Evolutionary conservation across 2,329 filamentous ascomycete genomes (phyloP), one percentile per base, ranked within the genome.

Genomic region (Dactylellina haptotyla): DNA sequence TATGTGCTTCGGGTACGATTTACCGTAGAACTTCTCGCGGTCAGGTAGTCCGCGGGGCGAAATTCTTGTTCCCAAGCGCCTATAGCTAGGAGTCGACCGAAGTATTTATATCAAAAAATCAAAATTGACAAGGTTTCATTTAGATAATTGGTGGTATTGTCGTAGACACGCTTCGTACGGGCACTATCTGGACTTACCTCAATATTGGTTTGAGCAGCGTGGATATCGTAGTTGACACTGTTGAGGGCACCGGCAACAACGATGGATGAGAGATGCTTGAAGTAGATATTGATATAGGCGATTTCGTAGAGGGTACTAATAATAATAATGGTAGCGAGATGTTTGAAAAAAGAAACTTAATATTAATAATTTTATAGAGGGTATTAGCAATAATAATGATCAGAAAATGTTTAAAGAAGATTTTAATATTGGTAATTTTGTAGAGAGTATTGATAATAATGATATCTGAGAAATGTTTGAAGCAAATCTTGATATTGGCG

Each of bases 241-340:
- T 94, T 94, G 57, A 93, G 85, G 14, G 84, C 79, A 63, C 84
- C 90, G 75, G 83, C 84, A 45, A 88, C 84, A 74, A 91, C 80
- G 81, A 85, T 85, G 56, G 91, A 90, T 0, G 91, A 91, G 6
- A 93, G 79, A 20, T 90, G 89, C 81, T 87, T 89, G 72, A 84
- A 26, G 20, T 88, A 71, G 56, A 85, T 85, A 79, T 84, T 85
- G 75, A 93, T 82, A 84, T 94, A 94, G 81, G 88, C 83, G 18
- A 85, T 77, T 82, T 94, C 91, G 82, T 94, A 92, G 75, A 93
- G n/a, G n/a, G n/a, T n/a, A n/a, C n/a, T n/a, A n/a, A n/a, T n/a
- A n/a, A n/a, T n/a, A n/a, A n/a, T n/a, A n/a, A n/a, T n/a, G n/a
- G n/a, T n/a, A n/a, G n/a, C n/a, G n/a, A n/a, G n/a, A n/a, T n/a